Evolutionary conservation across 106 monocot genomes (phyloP), one percentile per base, ranked within the genome.

Genomic region (Apostasia shenzhenica): DNA sequence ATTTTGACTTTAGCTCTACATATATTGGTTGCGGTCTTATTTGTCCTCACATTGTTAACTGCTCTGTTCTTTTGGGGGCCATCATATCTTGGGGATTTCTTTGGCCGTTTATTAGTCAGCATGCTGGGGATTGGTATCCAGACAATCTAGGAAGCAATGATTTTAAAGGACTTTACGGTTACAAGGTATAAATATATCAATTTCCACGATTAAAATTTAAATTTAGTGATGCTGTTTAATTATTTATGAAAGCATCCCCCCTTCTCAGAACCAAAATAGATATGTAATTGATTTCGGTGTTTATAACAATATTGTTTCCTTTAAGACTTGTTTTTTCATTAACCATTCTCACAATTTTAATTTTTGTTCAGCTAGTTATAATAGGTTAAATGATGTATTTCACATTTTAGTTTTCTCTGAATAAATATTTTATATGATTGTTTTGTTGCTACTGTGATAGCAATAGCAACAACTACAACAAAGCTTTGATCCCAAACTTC

Each of bases 41-140:
- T 66, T 97, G 97, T 64, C 92, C 97, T 6, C 84, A 97, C 73
- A 97, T 97, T 57, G 97, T 97, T 52, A 97, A 97, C 59, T 89
- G 86, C 61, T 97, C 97, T 8, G 79, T 89, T 62, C 83, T 97
- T 59, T 69, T 97, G 72, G 97, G 92, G 42, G 92, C 97, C 58
- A 97, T 97, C 52, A 85, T 97, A 79, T 97, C 97, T 41, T 97
- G 97, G 97, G 92, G 97, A n/a, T 77, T 97, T 55, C 89, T 97
- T 56, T 97, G 97, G 97, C 97, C 97, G 55, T 85, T 77, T 67
- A 97, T 97, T 63, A 66, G 73, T 14, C 57, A 49, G 10, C 86
- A 68, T 58, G 97, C 86, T 14, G 97, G 97, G 40, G 81, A 81
- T 74, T 97, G 97, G 97, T 97, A 97, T 56, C 92, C 92, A 8